Evolutionary conservation across 2,329 filamentous ascomycete genomes (phyloP).

Genomic region (Pseudogymnoascus sp.): DNA sequence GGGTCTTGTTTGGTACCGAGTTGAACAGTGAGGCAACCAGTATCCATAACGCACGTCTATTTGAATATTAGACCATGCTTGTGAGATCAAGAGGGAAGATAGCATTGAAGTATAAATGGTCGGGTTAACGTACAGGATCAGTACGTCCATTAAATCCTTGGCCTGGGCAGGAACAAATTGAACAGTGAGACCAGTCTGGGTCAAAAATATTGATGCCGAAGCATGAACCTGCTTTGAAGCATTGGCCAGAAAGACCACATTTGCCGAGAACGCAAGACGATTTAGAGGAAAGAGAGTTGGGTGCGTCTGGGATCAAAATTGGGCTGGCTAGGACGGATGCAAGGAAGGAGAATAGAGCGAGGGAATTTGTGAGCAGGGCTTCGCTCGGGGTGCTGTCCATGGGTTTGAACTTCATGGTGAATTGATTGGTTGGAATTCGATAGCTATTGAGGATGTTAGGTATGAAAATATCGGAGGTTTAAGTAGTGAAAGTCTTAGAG

Average conservation of each 20-base stretch:
- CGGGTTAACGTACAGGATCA: neutral
- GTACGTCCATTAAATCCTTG: neutral
- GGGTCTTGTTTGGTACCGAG: neutral
- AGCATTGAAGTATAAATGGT: neutral
- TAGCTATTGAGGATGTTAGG: neutral
- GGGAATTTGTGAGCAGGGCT: neutral
- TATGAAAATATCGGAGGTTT: neutral
- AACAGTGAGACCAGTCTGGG: neutral
- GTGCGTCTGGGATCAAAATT: neutral
- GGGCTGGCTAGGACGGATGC: neutral
- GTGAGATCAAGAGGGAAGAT: neutral
- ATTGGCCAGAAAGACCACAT: neutral
- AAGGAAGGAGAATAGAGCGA: neutral
- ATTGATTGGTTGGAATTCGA: neutral
- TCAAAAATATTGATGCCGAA: neutral
- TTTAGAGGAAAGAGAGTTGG: neutral
- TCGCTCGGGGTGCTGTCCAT: neutral
- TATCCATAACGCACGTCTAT: neutral
- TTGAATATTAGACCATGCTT: neutral
- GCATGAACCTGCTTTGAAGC: neutral
- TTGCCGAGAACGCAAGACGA: neutral
- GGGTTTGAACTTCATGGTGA: neutral
- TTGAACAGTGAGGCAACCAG: neutral
- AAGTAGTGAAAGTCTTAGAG: neutral
- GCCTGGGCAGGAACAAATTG: neutral